Base-by-base conservation (phyloP, 441 rosid genomes). In the Macaranga tanarius region DNA sequence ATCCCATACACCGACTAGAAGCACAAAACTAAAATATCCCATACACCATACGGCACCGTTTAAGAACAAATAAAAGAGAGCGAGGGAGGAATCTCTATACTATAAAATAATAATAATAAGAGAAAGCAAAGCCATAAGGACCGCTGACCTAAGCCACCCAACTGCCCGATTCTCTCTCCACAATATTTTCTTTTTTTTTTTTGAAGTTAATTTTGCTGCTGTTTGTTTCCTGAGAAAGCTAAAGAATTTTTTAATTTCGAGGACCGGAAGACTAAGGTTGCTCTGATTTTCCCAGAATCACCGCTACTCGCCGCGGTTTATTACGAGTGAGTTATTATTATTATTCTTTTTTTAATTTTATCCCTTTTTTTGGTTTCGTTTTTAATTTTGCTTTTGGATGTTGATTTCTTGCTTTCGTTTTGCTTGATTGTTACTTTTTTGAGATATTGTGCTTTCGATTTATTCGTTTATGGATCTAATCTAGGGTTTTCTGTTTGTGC, bases 401-500 rank as follows among this genome's bases (percentile, higher is more conserved):
- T 57, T 42, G 8, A 12, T 9, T 16, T n/a, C 44, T 54, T 54
- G 25, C 4, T 12, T 38, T n/a, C 10, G 10, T 34, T 16, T 31
- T 3, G 9, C 74, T 77, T 38, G 13, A 26, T 57, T 56, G 45
- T 52, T 52, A 2, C n/a, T 75, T 22, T 50, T 26, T 20, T 38
- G 20, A 22, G 42, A 47, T 38, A 57, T 71, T n/a, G 60, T n/a
- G 48, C 3, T 28, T 60, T 67, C 40, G 47, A 47, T 73, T 20
- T 1, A 23, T 50, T 13, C n/a, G 20, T 48, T 26, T 52, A 31
- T 69, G 76, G 81, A 82, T 77, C 74, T 77, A 73, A 82, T 77
- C 74, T 77, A 73, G 61, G 72, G 68, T 76, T 74, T 34, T 74
- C 50, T 19, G 20, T 25, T 70, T 34, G 10, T 9, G 19, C 10